phyloP scores from a whole-genome alignment of 768 basidiomycete species.

The Psilocybe sp. region DNA sequence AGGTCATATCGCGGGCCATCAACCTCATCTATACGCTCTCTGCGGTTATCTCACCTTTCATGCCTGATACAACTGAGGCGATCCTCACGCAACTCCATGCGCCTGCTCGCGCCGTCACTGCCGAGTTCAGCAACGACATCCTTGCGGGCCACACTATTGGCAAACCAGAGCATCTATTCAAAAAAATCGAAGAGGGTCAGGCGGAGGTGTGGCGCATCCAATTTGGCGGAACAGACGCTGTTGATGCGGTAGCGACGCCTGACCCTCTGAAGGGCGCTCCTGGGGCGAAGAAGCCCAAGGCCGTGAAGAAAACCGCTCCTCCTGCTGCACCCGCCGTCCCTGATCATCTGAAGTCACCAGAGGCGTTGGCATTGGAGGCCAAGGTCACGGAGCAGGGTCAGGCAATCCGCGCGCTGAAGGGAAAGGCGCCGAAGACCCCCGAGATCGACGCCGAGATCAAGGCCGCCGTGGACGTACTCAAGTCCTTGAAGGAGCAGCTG shows the following conservation, averaged over 20 bases:
- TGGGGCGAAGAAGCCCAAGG: slow-evolving; percentile 53
- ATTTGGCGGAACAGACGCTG: slow-evolving; percentile 67
- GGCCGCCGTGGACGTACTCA: slow-evolving; percentile 59
- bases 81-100: slow-evolving; percentile 90
- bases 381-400: slow-evolving; percentile 77
- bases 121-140: slow-evolving; percentile 73
- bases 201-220: slow-evolving; percentile 75
- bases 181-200: slow-evolving; percentile 89
- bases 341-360: slow-evolving; percentile 65
- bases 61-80: slow-evolving; percentile 83
- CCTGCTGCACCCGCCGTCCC: slow-evolving; percentile 29
- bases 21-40: slow-evolving; percentile 93
- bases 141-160: slow-evolving; percentile 85
- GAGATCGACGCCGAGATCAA: slow-evolving; percentile 63
- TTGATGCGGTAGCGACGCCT: slow-evolving; percentile 26
- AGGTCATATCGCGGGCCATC: slow-evolving; percentile 84
- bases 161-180: slow-evolving; percentile 87
- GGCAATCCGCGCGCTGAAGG: slow-evolving; percentile 70
- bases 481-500: slow-evolving; percentile 62
- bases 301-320: slow-evolving; percentile 43
- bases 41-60: slow-evolving; percentile 88
- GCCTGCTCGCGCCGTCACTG: slow-evolving; percentile 77
- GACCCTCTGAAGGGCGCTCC: slow-evolving; percentile 42
- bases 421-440: slow-evolving; percentile 51
- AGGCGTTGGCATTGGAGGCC: slow-evolving; percentile 68